These are phyloP conservation scores for Chenopodium album DNA, from an alignment of 148 eudicot species.

Conservation along the genomic window DNA sequence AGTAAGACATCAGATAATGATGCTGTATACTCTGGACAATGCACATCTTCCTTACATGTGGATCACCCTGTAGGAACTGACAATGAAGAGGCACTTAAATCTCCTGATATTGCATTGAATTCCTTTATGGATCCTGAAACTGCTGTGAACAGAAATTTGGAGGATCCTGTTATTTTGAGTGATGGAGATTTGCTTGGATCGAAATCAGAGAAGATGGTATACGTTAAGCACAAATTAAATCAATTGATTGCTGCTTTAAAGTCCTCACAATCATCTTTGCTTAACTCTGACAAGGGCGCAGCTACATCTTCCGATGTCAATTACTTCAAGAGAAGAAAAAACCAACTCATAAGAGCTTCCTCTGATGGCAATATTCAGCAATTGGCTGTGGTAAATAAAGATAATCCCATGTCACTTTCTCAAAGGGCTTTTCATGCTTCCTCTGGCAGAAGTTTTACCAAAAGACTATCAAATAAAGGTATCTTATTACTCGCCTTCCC, in stretches of 20 bases:
- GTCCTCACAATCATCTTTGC: constrained; percentile 40
- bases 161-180: constrained; percentile 39
- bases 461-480: constrained; percentile 52
- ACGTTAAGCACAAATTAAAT: constrained; percentile 72
- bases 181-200: constrained; percentile 42
- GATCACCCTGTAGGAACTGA: constrained; percentile 34
- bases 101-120: constrained; percentile 32
- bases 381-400: constrained; percentile 27
- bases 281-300: constrained; percentile 34
- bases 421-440: constrained; percentile 30
- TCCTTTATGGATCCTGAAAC: constrained; percentile 36
- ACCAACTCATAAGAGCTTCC: constrained; percentile 80
- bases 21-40: constrained; percentile 25
- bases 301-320: constrained; percentile 45
- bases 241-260: constrained; percentile 77
- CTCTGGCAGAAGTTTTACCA: constrained; percentile 41
- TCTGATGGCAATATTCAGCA: constrained; percentile 42
- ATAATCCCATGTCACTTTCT: constrained; percentile 26
- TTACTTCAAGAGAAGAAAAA: constrained; percentile 71
- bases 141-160: constrained; percentile 32
- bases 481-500: background rate
- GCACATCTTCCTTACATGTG: constrained; percentile 32
- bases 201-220: constrained; percentile 39
- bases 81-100: constrained; percentile 26
- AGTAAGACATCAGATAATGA: constrained; percentile 31